These are phyloP conservation scores for Bremia lactucae DNA, from an alignment of 352 stramenopile species.

Conservation along the genomic window DNA sequence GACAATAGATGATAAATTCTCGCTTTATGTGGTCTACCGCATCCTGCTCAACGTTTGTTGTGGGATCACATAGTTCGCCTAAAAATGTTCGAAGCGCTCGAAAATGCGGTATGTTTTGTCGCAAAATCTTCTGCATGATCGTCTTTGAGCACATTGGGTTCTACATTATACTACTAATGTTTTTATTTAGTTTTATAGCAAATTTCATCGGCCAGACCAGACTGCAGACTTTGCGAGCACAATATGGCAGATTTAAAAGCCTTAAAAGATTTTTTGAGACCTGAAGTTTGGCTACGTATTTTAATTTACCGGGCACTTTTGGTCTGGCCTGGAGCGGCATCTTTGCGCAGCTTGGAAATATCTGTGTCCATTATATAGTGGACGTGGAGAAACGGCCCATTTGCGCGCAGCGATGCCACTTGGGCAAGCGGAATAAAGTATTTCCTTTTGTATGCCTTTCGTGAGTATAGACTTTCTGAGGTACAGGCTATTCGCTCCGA, in stretches of 20 bases:
- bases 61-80: conserved; percentile 81
- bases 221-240: conserved; percentile 43
- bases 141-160: conserved; percentile 56
- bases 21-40: no score
- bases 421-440: conserved; percentile 88
- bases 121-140: conserved; percentile 71
- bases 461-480: conserved; percentile 82
- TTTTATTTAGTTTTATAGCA: no score
- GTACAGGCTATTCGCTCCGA: conserved; percentile 88
- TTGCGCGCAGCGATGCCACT: conserved; percentile 82
- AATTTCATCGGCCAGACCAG: conserved; percentile 84
- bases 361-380: conserved; percentile 91
- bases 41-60: no score
- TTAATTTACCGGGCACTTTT: conserved; percentile 57
- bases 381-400: conserved; percentile 89
- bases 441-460: conserved; percentile 79
- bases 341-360: conserved; percentile 56
- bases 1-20: no score
- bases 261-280: conserved; percentile 33
- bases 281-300: conserved; percentile 55
- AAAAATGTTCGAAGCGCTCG: conserved; percentile 82
- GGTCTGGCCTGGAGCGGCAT: conserved; percentile 39
- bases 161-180: conserved; percentile 74
- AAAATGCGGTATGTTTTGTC: conserved; percentile 83
- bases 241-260: conserved; percentile 44